A percentile compares a stretch with the other conserved stretches of the same genome.
phyloP scores from a whole-genome alignment of 2,329 filamentous ascomycete genomes.

The Scleromitrula shiraiana region DNA sequence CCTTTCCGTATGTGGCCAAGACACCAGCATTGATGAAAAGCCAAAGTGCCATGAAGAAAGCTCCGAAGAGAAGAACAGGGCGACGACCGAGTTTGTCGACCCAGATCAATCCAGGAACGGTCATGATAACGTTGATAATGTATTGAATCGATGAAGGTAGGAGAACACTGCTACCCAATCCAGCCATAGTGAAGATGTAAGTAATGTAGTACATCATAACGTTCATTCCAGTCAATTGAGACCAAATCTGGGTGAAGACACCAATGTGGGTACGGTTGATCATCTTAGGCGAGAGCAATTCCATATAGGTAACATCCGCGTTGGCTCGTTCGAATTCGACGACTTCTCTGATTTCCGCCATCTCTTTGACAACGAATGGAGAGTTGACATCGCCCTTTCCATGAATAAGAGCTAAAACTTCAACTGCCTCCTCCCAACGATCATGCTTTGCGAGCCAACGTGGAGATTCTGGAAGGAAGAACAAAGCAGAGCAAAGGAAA shows the following conservation, averaged over 20 bases:
- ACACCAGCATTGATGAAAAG: constrained; percentile 40
- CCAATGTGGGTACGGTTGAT: constrained; percentile 65
- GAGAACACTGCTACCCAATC: constrained; percentile 51
- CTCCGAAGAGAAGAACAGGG: constrained; percentile 53
- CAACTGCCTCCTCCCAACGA: constrained; percentile 51
- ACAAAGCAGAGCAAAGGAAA: constrained; percentile 49
- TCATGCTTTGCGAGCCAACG: constrained; percentile 56
- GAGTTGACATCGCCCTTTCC: constrained; percentile 56
- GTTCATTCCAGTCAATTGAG: constrained; percentile 70
- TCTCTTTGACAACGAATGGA: constrained; percentile 58
- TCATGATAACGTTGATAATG: constrained; percentile 75
- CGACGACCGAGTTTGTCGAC: constrained; percentile 72
- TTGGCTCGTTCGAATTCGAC: constrained; percentile 67
- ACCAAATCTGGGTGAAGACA: constrained; percentile 69
- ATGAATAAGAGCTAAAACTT: constrained; percentile 39
- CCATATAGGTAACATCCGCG: constrained; percentile 59
- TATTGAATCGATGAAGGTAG: constrained; percentile 64
- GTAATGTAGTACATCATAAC: constrained; percentile 51
- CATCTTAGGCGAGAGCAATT: constrained; percentile 67
- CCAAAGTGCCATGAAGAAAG: constrained; percentile 31
- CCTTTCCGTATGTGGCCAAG: constrained; percentile 36
- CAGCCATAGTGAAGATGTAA: constrained; percentile 67
- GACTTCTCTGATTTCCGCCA: constrained; percentile 67
- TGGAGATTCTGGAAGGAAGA: constrained; percentile 54
- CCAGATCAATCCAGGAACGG: constrained; percentile 65